These are phyloP conservation scores for Stemphylium lycopersici DNA, from an alignment of 2,329 filamentous ascomycete species.

Conservation along the genomic window DNA sequence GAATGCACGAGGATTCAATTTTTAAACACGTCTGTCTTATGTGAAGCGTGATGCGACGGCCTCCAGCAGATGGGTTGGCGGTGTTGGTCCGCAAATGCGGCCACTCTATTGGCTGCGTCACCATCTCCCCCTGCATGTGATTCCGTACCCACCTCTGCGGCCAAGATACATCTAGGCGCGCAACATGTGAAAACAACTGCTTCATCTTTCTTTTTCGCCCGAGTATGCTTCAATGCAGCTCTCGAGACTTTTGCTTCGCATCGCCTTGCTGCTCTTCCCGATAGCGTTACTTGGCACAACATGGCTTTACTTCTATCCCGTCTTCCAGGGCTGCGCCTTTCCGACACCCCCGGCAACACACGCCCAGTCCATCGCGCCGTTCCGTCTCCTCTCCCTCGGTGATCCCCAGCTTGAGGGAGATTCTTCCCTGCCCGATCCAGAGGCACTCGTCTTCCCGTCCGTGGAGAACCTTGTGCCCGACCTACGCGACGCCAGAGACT, in stretches of 20 bases:
- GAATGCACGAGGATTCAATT: neutral
- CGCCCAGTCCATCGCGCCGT: slow-evolving; percentile 64
- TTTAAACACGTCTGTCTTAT: neutral
- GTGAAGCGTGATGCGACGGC: neutral
- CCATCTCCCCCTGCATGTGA: slow-evolving; percentile 5
- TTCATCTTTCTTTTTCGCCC: slow-evolving; percentile 5
- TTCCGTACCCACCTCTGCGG: slow-evolving; percentile 4
- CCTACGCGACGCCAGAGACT: slow-evolving; percentile 25
- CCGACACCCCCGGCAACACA: slow-evolving; percentile 52
- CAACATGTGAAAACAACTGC: slow-evolving; percentile 13
- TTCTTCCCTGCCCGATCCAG: slow-evolving; percentile 70
- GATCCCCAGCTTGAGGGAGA: slow-evolving; percentile 96
- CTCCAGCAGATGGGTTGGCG: neutral
- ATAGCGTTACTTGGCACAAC: slow-evolving; percentile 72
- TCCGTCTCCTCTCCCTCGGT: slow-evolving; percentile 84
- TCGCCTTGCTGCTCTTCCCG: slow-evolving; percentile 63
- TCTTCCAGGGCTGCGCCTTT: slow-evolving; percentile 80
- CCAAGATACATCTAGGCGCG: slow-evolving; percentile 11
- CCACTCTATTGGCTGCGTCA: slow-evolving; percentile 1
- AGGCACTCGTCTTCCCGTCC: slow-evolving; percentile 48
- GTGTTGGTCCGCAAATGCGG: slow-evolving; percentile 11
- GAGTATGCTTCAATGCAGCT: slow-evolving; percentile 57
- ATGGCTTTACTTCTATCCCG: slow-evolving; percentile 87
- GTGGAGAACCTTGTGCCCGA: slow-evolving; percentile 43
- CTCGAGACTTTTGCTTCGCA: slow-evolving; percentile 53